These are phyloP conservation scores for Pyronema domesticum DNA, from an alignment of 495 filamentous ascomycete species.

Conservation along the genomic window DNA sequence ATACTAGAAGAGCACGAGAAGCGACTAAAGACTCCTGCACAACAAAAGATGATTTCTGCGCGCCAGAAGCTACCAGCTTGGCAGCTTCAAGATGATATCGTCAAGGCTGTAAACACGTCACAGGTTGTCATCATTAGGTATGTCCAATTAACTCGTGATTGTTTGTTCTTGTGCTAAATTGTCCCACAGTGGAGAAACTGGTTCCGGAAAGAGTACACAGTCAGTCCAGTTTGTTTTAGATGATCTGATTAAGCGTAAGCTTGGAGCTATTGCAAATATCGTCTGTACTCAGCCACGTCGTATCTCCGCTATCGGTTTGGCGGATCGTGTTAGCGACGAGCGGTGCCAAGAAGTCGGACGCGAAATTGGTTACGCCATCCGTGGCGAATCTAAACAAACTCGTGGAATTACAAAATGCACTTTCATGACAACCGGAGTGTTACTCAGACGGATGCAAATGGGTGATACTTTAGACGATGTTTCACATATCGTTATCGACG, in stretches of 20 bases:
- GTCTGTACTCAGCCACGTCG: conserved; percentile 89
- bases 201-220: conserved; percentile 92
- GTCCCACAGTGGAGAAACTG: conserved; percentile 62
- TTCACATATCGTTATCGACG: conserved; percentile 88
- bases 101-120: conserved; percentile 49
- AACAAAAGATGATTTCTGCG: conserved; percentile 51
- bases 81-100: conserved; percentile 58
- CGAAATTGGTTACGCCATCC: conserved; percentile 87
- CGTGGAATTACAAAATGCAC: conserved; percentile 64
- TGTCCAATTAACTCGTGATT: neutral
- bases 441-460: conserved; percentile 70
- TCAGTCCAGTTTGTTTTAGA: conserved; percentile 92
- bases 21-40: conserved; percentile 33
- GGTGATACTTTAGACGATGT: conserved; percentile 68
- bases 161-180: neutral
- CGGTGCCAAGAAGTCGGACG: conserved; percentile 64
- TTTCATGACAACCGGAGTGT: conserved; percentile 93
- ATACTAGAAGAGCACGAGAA: conserved; percentile 24
- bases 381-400: conserved; percentile 64
- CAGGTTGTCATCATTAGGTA: conserved; percentile 70
- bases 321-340: conserved; percentile 87
- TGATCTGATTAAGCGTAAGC: conserved; percentile 58
- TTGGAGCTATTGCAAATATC: conserved; percentile 71
- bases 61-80: conserved; percentile 71
- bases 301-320: conserved; percentile 85